Evolutionary conservation across 768 basidiomycete species (phyloP).

Genomic region (Hemileccinum impolitum): DNA sequence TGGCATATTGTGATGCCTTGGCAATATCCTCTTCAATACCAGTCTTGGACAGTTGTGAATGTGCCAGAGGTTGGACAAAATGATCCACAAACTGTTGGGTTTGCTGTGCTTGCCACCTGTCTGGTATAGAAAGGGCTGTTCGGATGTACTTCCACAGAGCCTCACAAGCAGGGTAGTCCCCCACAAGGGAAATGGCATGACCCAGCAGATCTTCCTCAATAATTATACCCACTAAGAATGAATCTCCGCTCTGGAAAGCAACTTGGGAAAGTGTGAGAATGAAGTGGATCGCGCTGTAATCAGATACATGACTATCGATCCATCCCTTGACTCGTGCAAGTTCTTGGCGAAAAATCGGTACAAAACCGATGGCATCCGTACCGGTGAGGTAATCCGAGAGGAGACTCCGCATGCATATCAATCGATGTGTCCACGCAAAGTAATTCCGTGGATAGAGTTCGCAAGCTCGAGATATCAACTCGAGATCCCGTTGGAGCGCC

Average conservation of each 20-base stretch:
- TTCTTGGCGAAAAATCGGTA: slow-evolving; percentile 40
- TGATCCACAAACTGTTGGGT: slow-evolving; percentile 7
- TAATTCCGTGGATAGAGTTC: slow-evolving; percentile 70
- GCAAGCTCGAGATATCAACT: slow-evolving; percentile 46
- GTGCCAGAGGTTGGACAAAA: slow-evolving; percentile 19
- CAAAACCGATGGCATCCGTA: slow-evolving; percentile 11
- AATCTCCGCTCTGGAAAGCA: slow-evolving; percentile 6
- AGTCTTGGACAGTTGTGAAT: neutral
- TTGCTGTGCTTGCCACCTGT: neutral
- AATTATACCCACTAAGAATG: slow-evolving; percentile 2
- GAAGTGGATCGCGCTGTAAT: slow-evolving; percentile 63
- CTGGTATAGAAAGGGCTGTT: slow-evolving; percentile 1
- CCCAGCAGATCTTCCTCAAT: slow-evolving; percentile 12
- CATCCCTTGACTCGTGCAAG: slow-evolving; percentile 39
- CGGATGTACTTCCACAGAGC: slow-evolving; percentile 57
- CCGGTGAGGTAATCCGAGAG: slow-evolving; percentile 18
- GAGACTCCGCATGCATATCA: slow-evolving; percentile 41
- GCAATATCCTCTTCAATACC: neutral
- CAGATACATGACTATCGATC: slow-evolving; percentile 64
- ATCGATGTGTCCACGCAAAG: slow-evolving; percentile 67
- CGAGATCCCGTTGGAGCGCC: slow-evolving; percentile 46
- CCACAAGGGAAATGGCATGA: slow-evolving; percentile 50
- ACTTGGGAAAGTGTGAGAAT: slow-evolving; percentile 37
- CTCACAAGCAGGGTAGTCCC: slow-evolving; percentile 54
- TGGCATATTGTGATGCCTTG: slow-evolving; percentile 7